phyloP scores from a whole-genome alignment of 164 flowering plant species.

The Umbilicus rupestris region DNA sequence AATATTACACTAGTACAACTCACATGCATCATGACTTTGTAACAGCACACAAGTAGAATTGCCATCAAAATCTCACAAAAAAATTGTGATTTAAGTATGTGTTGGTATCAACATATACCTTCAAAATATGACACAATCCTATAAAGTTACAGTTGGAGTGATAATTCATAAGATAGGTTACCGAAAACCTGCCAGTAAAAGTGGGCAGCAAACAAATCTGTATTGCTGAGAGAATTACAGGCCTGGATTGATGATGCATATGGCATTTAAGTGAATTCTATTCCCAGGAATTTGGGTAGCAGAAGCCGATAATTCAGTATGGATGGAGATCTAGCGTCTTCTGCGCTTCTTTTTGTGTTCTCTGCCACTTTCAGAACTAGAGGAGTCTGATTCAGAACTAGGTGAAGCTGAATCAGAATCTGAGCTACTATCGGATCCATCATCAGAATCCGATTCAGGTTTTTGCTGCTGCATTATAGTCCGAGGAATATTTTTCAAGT shows the following conservation, averaged over 20 bases:
- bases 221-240: neutral
- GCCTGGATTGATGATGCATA: neutral
- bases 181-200: too few species aligned
- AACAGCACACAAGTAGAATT: too few species aligned
- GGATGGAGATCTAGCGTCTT: neutral
- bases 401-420: slow-evolving; percentile 20
- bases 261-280: too few species aligned
- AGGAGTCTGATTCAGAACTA: slow-evolving; percentile 24
- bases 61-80: too few species aligned
- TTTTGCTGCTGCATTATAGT: slow-evolving; percentile 86
- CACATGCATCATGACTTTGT: too few species aligned
- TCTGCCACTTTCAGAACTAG: slow-evolving; percentile 18
- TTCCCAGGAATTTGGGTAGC: neutral
- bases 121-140: too few species aligned
- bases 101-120: too few species aligned
- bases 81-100: too few species aligned
- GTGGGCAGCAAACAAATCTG: neutral
- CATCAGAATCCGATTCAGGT: slow-evolving; percentile 38
- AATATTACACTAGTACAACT: too few species aligned
- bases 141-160: too few species aligned
- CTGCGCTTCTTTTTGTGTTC: neutral
- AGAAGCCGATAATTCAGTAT: neutral
- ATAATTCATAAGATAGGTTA: too few species aligned
- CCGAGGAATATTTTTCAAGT: slow-evolving; percentile 80
- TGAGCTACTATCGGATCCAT: slow-evolving; percentile 25